Conservation (phyloP, 2,329 filamentous ascomycete species). For the Fusarium chuoi region DNA sequence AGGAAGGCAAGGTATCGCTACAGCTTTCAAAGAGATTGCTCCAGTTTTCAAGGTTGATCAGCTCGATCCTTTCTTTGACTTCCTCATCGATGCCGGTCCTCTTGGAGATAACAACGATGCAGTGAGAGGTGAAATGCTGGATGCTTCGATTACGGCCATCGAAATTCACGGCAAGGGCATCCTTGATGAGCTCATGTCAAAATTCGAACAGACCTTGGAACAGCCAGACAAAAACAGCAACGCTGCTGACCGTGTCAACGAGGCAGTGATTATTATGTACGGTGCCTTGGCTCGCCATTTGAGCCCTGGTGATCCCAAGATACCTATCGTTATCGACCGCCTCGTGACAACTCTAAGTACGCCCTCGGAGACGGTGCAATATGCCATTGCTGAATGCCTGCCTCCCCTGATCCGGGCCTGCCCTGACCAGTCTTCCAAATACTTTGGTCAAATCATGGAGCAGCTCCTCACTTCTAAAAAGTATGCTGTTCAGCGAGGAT, state of each 20-base stretch:
- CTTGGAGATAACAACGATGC: slow-evolving; percentile 82
- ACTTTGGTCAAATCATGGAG: slow-evolving; percentile 83
- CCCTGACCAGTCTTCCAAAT: slow-evolving; percentile 79
- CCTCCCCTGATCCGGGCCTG: slow-evolving; percentile 89
- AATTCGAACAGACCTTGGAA: slow-evolving; percentile 90
- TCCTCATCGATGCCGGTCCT: slow-evolving; percentile 86
- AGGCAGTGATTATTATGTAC: slow-evolving; percentile 97
- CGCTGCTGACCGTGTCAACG: slow-evolving; percentile 88
- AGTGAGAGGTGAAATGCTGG: slow-evolving; percentile 91
- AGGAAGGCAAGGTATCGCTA: slow-evolving; percentile 85
- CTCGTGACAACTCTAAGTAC: slow-evolving; percentile 89
- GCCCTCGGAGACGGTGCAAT: slow-evolving; percentile 96
- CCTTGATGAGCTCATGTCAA: slow-evolving; percentile 89
- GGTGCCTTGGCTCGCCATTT: slow-evolving; percentile 92
- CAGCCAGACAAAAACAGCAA: slow-evolving; percentile 84
- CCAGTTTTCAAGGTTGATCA: slow-evolving; percentile 73
- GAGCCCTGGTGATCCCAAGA: slow-evolving; percentile 82
- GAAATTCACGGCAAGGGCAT: slow-evolving; percentile 82
- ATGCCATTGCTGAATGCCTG: slow-evolving; percentile 92
- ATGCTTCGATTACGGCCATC: slow-evolving; percentile 85
- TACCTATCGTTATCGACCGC: slow-evolving; percentile 88
- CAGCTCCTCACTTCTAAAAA: slow-evolving; percentile 87
- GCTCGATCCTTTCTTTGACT: slow-evolving; percentile 82
- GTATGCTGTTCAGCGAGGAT: slow-evolving; percentile 91
- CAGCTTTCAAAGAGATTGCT: slow-evolving; percentile 86